Percentiles rank a stretch among this genome's conserved stretches.
These are phyloP conservation scores for Geotrichum cucujoidarum DNA, from an alignment of 1,139 yeast species.

Conservation along the genomic window DNA sequence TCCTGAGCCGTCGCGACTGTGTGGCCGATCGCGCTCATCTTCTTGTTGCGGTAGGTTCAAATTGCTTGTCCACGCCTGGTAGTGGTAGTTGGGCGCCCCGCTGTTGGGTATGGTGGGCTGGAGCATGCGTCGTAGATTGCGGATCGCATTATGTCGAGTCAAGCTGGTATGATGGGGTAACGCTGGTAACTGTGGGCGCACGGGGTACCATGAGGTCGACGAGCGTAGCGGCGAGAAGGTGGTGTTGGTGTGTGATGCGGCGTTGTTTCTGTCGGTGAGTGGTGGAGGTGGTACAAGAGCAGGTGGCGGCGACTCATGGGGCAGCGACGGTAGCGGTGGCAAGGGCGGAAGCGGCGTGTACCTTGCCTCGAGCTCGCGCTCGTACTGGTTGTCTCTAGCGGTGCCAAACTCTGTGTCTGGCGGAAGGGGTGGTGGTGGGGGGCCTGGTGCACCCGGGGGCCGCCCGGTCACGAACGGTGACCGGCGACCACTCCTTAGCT, in stretches of 20 bases:
- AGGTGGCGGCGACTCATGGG: neutral
- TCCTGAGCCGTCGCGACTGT: too few relatives aligned
- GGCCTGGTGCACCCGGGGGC: neutral
- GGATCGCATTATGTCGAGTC: conserved; percentile 11
- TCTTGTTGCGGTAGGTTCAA: conserved; percentile 4
- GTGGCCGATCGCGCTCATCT: too few relatives aligned
- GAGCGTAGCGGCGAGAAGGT: too few relatives aligned
- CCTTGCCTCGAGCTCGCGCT: conserved; percentile 7
- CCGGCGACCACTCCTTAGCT: neutral
- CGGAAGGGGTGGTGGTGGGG: neutral
- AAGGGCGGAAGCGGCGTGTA: neutral
- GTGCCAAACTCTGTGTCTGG: neutral
- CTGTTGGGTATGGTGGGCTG: conserved; percentile 1
- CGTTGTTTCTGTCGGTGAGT: too few relatives aligned
- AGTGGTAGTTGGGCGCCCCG: conserved; percentile 3
- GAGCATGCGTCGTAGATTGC: conserved; percentile 14
- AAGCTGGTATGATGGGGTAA: conserved; percentile 7
- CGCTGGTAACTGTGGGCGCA: too few relatives aligned
- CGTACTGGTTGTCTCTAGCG: conserved; percentile 4
- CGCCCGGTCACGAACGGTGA: neutral
- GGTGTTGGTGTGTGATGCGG: too few relatives aligned
- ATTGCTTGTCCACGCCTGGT: conserved; percentile 9
- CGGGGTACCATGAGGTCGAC: too few relatives aligned
- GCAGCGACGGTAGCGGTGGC: neutral
- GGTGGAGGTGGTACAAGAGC: too few relatives aligned